Evolutionary conservation across 805 yeast genomes (phyloP).

Genomic region (Ogataea pilisensis): DNA sequence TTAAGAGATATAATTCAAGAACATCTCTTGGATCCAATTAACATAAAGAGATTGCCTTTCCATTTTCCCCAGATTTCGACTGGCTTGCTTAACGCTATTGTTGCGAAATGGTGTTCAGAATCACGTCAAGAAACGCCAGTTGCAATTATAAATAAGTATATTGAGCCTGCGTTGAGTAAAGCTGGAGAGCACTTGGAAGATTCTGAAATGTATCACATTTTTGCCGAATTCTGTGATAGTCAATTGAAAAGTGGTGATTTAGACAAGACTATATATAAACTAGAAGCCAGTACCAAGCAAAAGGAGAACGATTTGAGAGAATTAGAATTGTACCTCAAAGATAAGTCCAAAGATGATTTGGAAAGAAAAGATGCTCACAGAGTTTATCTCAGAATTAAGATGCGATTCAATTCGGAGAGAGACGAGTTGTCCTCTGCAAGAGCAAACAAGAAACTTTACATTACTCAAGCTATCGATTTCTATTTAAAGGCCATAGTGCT

Average conservation of each 20-base stretch:
- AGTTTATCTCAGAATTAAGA: conserved; percentile 45
- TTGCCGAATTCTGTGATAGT: conserved; percentile 71
- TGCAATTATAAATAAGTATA: conserved; percentile 52
- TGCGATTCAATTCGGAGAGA: conserved; percentile 47
- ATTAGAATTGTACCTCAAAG: conserved; percentile 41
- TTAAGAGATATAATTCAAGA: conserved; percentile 33
- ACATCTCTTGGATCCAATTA: conserved; percentile 7
- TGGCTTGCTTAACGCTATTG: conserved; percentile 27
- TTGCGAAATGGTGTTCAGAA: conserved; percentile 68
- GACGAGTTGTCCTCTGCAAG: conserved; percentile 39
- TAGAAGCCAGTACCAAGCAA: conserved; percentile 24
- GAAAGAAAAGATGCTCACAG: conserved; percentile 52
- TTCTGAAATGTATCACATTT: conserved; percentile 49
- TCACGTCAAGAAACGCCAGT: conserved; percentile 67
- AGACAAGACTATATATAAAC: conserved; percentile 41
- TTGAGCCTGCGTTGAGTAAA: conserved; percentile 34
- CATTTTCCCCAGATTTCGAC: conserved; percentile 11
- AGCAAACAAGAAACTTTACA: conserved; percentile 33
- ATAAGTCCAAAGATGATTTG: conserved; percentile 35
- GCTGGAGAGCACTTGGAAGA: conserved; percentile 16
- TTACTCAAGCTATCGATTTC: conserved; percentile 51
- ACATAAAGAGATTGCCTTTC: conserved; percentile 3
- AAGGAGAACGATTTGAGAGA: conserved; percentile 47
- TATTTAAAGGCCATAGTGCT: conserved; percentile 53
- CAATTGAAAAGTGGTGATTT: conserved; percentile 47